Evolutionary conservation across 768 basidiomycete genomes (phyloP), one percentile per base, ranked within the genome.

Genomic region (Tremella fuciformis): DNA sequence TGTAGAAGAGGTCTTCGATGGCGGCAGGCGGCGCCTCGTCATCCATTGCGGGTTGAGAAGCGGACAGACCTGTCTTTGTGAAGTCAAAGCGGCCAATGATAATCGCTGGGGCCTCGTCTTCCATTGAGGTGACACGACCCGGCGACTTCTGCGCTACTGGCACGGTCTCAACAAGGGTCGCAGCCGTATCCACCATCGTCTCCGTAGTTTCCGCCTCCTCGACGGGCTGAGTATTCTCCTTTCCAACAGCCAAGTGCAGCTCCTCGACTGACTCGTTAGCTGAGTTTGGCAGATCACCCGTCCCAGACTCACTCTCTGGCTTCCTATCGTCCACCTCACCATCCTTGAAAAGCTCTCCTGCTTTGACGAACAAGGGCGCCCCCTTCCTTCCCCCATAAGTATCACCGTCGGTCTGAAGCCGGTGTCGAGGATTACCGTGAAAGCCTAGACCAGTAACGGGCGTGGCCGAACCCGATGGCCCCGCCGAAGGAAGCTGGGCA

Each of bases 331-430:
- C 71, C 49, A 66, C 71, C 57, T 73, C 70, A 1, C 73, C 74
- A 26, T 73, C 69, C 55, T 70, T 70, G 63, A 75, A 74, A 44
- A 77, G 53, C 55, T 74, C 73, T 39, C 76, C 74, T 42, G 72
- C 76, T 58, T 73, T 77, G 25, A 75, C 69, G 50, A 75, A 75
- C 15, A 74, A 44, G 13, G 76, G 72, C 3, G 72, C 72, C 11
- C 24, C 47, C 18, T 64, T 53, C 29, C 29, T 4, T 24, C 71
- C 71, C 44, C 71, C 71, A 65, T 67, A 73, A 0, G 47, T 59
- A n/a, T 67, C 59, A 13, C 57, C 63, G 1, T 52, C 62, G 15
- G 24, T 57, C 13, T 66, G 59, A 50, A 16, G 51, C 42, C 15
- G 42, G 42, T 18, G n/a, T 8, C 42, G 42, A 18, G 42, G 15